Base-by-base conservation (phyloP, 208 protist species). In the Acanthamoeba divionensis region DNA sequence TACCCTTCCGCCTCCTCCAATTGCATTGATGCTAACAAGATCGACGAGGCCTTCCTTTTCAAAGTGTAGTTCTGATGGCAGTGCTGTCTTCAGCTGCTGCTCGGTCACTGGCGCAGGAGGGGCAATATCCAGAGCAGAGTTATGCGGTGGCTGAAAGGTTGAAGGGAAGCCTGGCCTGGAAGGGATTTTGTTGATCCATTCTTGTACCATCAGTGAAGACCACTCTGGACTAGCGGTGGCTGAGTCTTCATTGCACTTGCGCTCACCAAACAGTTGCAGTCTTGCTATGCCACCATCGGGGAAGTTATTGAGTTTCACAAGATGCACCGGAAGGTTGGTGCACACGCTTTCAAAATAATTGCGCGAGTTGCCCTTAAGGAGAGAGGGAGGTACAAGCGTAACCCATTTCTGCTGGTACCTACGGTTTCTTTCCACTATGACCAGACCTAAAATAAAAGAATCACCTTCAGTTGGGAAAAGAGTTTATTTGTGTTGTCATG, bases 231-330 rank as follows among this genome's bases (percentile, higher is more conserved):
- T 83, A 21, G 50, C 41, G 50, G 63, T 54, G 31, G 33, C 50
- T 5, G 73, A 45, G 33, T 41, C 73, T 18, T 62, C 21, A 4
- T n/a, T 29, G 48, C 9, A 13, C 15, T 12, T 24, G 12, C n/a
- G 26, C 6, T 10, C 48, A 0, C 73, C 73, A 41, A 63, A 83
- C 50, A 83, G 73, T 26, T 83, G 48, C 0, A 83, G 38, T 24
- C 65, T 73, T 38, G 73, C 73, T 31, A 83, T 83, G 45, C 73
- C 73, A 1, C 73, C 73, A 21, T 83, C 73, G 31, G 73, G 73
- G 50, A 44, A 83, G 73, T 62, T 83, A 52, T 62, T 63, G 29
- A 83, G 48, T 12, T 36, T n/a, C 33, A 83, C 31, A 52, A 12
- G 18, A 18, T 41, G 18, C 45, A 83, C 73, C 15, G 73, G 48